Conservation (phyloP, 495 filamentous ascomycete species). For the Talaromyces adpressus region DNA sequence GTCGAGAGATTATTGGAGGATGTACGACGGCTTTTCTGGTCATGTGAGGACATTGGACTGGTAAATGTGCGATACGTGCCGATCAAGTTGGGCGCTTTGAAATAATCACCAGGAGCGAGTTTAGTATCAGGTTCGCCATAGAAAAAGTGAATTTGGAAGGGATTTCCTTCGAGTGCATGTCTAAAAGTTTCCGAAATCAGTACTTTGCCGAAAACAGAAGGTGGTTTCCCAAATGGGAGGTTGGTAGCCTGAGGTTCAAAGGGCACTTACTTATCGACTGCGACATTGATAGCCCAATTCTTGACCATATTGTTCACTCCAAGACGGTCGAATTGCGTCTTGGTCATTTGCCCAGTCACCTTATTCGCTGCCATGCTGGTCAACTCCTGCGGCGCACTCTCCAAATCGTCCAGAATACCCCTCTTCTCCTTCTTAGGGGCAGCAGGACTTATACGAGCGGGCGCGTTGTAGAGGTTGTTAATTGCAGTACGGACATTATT, state of each 20-base stretch:
- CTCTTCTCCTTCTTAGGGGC: neutral
- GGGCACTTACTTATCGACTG: constrained; percentile 5
- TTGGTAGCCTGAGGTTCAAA: neutral
- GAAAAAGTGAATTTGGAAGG: constrained; percentile 10
- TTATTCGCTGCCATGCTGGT: neutral
- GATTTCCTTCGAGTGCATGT: constrained; percentile 5
- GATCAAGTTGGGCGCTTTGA: constrained; percentile 4
- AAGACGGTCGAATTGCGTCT: neutral
- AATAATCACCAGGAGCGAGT: neutral
- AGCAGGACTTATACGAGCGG: neutral
- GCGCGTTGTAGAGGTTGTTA: constrained; percentile 25
- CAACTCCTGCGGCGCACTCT: neutral
- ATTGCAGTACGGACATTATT: constrained; percentile 22
- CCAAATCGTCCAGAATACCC: neutral
- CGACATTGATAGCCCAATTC: constrained; percentile 9
- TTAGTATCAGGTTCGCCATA: constrained; percentile 5
- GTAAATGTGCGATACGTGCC: constrained; percentile 8
- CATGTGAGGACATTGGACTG: neutral
- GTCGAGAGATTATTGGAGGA: neutral
- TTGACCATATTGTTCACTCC: constrained; percentile 9
- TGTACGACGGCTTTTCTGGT: neutral
- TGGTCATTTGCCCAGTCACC: constrained; percentile 2
- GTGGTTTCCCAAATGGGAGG: neutral
- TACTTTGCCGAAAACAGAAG: neutral
- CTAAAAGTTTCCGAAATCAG: constrained; percentile 6